Evolutionary conservation across 2,329 filamentous ascomycete genomes (phyloP), one percentile per base, ranked within the genome.

Genomic region (Cladosporium sp.): DNA sequence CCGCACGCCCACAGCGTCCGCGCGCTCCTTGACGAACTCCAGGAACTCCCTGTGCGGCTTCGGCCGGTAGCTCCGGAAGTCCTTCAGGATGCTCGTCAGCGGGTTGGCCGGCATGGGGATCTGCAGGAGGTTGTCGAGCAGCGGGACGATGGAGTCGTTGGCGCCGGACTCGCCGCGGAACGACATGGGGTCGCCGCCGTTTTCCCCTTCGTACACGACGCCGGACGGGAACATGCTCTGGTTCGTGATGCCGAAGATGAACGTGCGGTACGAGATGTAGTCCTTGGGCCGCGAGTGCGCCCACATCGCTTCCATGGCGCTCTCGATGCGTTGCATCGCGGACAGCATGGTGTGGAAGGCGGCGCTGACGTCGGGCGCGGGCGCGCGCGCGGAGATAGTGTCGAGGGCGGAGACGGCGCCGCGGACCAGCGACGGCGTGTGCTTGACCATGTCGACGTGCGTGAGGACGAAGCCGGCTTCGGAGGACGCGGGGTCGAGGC

Each of bases 401-500:
- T 85, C 78, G 19, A 95, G 77, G 46, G 85, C 80, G 48, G 82
- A 77, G 43, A 89, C 77, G 3, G 84, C 81, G 32, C 89, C 89
- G 40, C 81, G 78, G 43, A 96, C 83, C 1, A 97, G 77, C 1
- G 83, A 81, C 0, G 86, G 86, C 0, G 90, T 91, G 70, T 95
- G 83, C 66, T 84, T 85, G 46, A 95, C 92, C 91, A 96, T 97
- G 70, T 95, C 89, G 48, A 97, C 84, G 69, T 96, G 92, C 4
- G 93, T 91, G 10, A 96, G 80, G n/a, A 96, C 89, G 68, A 97
- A 96, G 46, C 92, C 92, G 1, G 92, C 92, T 70, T 96, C 92
- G 7, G 90, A 95, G 3, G 89, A 95, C 32, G 79, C 79, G 0
- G 87, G 87, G 68, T 96, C 87, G 8, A 95, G 82, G 11, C 92